Percentiles rank a stretch among this genome's conserved stretches.
Evolutionary conservation across 768 basidiomycete genomes (phyloP).

Genomic region (Asterophora parasitica): DNA sequence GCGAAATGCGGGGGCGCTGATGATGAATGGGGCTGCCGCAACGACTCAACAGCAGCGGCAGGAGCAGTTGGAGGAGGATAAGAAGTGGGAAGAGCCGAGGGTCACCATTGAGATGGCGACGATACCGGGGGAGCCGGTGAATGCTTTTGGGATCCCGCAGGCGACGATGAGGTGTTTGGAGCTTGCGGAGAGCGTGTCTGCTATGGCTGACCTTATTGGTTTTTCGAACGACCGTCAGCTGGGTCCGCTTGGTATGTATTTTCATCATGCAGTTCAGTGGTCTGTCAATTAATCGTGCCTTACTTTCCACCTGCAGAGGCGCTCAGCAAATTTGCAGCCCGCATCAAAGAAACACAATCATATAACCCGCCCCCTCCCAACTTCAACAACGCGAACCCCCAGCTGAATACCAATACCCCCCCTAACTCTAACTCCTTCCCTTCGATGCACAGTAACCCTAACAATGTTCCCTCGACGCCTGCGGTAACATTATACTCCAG

Average conservation of each 20-base stretch:
- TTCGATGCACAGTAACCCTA: constrained; percentile 17
- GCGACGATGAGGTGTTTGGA: constrained; percentile 88
- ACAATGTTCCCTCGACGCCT: constrained; percentile 20
- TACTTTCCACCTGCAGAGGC: constrained; percentile 29
- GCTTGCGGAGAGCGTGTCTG: constrained; percentile 77
- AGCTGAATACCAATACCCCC: constrained; percentile 6
- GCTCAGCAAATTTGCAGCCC: constrained; percentile 34
- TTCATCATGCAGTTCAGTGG: constrained; percentile 13
- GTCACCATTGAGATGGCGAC: constrained; percentile 53
- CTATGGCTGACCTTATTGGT: constrained; percentile 74
- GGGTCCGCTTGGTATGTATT: constrained; percentile 61
- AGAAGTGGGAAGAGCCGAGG: constrained; percentile 64
- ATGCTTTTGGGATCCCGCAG: constrained; percentile 85
- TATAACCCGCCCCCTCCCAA: constrained; percentile 15
- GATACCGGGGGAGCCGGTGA: constrained; percentile 82
- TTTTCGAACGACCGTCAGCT: constrained; percentile 50
- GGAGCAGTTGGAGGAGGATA: constrained; percentile 44
- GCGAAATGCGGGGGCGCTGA: constrained; percentile 21
- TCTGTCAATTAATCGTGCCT: constrained; percentile 2
- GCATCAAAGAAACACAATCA: constrained; percentile 33
- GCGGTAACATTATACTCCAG: constrained; percentile 48
- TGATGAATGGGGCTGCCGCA: constrained; percentile 17
- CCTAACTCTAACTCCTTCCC: constrained; percentile 10
- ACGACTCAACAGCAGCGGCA: constrained; percentile 12
- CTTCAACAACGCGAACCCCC: constrained; percentile 4